Base-by-base conservation (phyloP, 2,329 filamentous ascomycete genomes). In the Neonectria sp. region DNA sequence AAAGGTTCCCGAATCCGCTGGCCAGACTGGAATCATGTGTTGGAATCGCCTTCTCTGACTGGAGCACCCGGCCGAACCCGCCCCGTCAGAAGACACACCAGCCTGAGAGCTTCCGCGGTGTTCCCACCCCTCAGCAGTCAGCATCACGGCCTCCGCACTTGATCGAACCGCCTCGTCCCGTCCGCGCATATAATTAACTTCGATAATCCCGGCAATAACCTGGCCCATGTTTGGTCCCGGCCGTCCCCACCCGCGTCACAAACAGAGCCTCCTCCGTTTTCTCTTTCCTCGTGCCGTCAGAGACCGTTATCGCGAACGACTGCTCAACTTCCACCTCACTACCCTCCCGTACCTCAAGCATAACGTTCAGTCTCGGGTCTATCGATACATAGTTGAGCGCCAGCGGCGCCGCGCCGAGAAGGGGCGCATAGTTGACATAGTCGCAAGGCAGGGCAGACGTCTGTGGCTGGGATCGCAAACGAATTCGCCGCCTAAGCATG, bases 321-420 rank as follows among this genome's bases (percentile, higher is more conserved):
- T 96, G 60, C 86, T 91, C 73, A 84, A 86, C 71, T 90, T 97
- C 79, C 93, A 90, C 69, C 89, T 94, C 86, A 90, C 95, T 74
- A 93, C 89, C 6, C 81, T 97, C 27, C 93, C 94, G 13, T 83
- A 86, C 57, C 87, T 93, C 74, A 93, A 92, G 76, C 89, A 91
- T 77, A 86, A 87, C 60, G 82, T 93, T 9, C 94, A 97, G 81
- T 91, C 91, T 43, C 89, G 90, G 63, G 90, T 97, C 71, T 97
- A 96, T 78, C 87, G 87, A 52, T 93, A 91, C 70, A 86, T 97
- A 63, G 83, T 95, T 69, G 85, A 86, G 72, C 88, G 89, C 57
- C 91, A 94, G 80, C 84, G 82, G 55, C 86, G 83, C 73, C 85
- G 86, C 68, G 80, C 82, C 72, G 83, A 86, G 71, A 82, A 84